Conservation (phyloP, 2,329 filamentous ascomycete species). For the Apiospora pterosperma region DNA sequence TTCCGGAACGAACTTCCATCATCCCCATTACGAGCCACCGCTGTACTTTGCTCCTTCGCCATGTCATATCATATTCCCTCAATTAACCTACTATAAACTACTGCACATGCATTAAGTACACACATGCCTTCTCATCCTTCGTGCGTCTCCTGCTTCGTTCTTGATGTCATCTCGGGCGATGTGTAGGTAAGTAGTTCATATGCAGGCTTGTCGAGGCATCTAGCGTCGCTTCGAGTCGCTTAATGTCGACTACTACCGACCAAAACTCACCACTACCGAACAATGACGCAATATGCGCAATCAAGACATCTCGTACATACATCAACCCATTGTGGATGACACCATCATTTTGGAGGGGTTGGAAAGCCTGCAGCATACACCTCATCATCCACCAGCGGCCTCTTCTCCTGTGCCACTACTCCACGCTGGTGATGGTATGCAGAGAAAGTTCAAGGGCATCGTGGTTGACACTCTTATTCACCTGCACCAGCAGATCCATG, state of each 20-base stretch:
- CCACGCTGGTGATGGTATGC: not conserved
- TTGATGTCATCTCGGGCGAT: not conserved
- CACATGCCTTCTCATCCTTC: not conserved
- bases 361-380: not conserved
- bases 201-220: not conserved
- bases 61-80: not conserved
- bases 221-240: not conserved
- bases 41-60: not conserved
- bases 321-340: too few species aligned
- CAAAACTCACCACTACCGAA: not conserved
- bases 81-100: not conserved
- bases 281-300: not conserved
- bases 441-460: not conserved
- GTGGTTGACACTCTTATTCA: not conserved
- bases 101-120: not conserved
- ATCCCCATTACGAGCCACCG: not conserved
- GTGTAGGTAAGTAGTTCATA: not conserved
- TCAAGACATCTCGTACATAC: not conserved
- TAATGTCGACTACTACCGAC: not conserved
- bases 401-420: not conserved
- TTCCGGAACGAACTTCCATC: conserved; percentile 1
- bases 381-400: not conserved
- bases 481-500: not conserved
- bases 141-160: not conserved
- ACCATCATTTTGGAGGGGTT: not conserved